phyloP scores from a whole-genome alignment of 306 rosid species.

The Begonia fuchsioides region DNA sequence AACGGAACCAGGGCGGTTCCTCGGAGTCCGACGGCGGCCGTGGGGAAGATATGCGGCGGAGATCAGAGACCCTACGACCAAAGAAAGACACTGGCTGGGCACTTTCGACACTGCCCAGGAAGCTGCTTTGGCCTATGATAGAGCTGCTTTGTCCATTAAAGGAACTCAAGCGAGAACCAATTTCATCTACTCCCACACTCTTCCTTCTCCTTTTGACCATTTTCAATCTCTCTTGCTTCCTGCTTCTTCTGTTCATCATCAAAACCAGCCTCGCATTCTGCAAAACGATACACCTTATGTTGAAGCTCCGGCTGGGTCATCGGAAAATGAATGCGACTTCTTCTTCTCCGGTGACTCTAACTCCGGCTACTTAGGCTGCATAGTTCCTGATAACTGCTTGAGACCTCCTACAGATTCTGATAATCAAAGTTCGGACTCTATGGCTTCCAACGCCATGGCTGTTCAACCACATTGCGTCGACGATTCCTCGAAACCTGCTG shows the following conservation, averaged over 20 bases:
- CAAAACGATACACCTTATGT: conserved; percentile 3
- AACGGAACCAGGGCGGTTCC: conserved; percentile 84
- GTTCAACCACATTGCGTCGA: not conserved
- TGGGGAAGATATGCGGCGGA: conserved; percentile 99
- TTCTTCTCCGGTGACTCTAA: conserved; percentile 48
- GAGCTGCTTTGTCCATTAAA: conserved; percentile 97
- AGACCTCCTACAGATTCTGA: conserved; percentile 33
- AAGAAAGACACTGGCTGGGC: conserved; percentile 98
- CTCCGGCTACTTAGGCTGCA: conserved; percentile 89
- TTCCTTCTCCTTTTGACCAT: conserved; percentile 44
- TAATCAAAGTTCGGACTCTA: conserved; percentile 17
- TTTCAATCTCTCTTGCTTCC: conserved; percentile 35
- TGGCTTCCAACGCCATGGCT: conserved; percentile 11
- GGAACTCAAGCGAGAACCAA: conserved; percentile 95
- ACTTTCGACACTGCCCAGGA: conserved; percentile 99
- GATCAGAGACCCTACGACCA: conserved; percentile 91
- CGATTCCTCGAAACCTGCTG: conserved; percentile 6
- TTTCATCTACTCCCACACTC: conserved; percentile 65
- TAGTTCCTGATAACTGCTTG: conserved; percentile 85
- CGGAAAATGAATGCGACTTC: conserved; percentile 18
- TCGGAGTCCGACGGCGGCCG: conserved; percentile 83
- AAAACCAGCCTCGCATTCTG: conserved; percentile 7
- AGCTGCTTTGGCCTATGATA: conserved; percentile 99
- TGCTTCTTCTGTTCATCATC: conserved; percentile 19
- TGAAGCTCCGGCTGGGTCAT: conserved; percentile 15